Conservation (phyloP, 106 monocot species). For the Acorus calamus region DNA sequence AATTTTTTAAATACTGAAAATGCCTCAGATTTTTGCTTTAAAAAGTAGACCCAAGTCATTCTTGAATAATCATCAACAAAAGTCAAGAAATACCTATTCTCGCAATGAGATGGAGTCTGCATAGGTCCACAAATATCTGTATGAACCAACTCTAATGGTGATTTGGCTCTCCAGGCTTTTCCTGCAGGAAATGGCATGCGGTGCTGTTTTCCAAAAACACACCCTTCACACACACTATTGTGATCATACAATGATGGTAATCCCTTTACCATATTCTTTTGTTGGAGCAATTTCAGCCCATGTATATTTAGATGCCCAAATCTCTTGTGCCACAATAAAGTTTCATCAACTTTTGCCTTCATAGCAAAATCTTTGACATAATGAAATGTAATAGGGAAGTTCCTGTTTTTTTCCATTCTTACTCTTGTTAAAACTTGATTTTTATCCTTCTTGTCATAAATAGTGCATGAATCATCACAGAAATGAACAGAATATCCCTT, state of each 20-base stretch:
- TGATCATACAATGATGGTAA: not conserved
- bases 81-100: not conserved
- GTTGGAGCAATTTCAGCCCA: not conserved
- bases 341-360: not conserved
- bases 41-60: not conserved
- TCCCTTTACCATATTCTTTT: not conserved
- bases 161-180: conserved; percentile 1
- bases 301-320: not conserved
- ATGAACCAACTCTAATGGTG: not conserved
- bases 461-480: too few species aligned
- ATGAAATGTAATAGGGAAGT: too few species aligned
- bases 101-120: not conserved
- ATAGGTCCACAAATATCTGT: not conserved
- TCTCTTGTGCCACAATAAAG: not conserved
- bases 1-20: not conserved
- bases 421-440: too few species aligned
- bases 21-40: not conserved
- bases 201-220: not conserved
- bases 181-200: not conserved
- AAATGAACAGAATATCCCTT: too few species aligned
- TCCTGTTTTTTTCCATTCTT: too few species aligned
- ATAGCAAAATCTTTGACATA: not conserved
- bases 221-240: not conserved
- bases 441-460: too few species aligned
- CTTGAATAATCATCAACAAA: not conserved